phyloP scores from a whole-genome alignment of 2,329 filamentous ascomycete genomes.

The Diaporthe batatas region DNA sequence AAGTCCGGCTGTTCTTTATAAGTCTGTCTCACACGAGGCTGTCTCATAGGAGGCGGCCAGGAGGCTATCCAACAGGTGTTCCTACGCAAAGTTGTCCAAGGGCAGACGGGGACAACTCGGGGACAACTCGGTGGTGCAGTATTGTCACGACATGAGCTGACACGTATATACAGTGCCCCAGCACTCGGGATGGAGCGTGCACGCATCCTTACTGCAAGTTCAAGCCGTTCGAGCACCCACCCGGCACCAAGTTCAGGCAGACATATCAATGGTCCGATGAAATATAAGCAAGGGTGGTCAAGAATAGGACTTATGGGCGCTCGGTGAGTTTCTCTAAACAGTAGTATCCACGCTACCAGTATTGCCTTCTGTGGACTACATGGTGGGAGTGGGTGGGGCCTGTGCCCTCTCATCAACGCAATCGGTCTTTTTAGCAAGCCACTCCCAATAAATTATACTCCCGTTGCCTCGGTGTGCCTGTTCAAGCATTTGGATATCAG shows the following conservation, averaged over 20 bases:
- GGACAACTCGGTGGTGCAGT: background rate
- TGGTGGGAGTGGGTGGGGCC: background rate
- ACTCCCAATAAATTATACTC: background rate
- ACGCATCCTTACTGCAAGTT: constrained; percentile 70
- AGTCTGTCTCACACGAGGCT: too few species aligned
- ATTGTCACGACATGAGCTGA: constrained; percentile 1
- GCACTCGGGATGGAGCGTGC: constrained; percentile 64
- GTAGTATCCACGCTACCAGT: background rate
- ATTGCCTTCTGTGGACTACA: too few species aligned
- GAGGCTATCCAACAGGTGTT: too few species aligned
- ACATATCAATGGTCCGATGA: constrained; percentile 42
- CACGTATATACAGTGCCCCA: constrained; percentile 61
- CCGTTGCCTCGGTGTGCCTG: background rate
- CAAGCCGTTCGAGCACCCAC: constrained; percentile 65
- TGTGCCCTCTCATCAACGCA: background rate
- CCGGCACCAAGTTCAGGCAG: constrained; percentile 64
- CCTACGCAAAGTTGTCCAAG: too few species aligned
- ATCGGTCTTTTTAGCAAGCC: background rate
- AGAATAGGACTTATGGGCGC: background rate
- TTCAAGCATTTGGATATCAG: background rate
- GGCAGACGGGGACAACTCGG: too few species aligned
- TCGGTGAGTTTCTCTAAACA: background rate
- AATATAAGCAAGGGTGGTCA: constrained; percentile 3
- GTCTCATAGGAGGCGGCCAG: too few species aligned
- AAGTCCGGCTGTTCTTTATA: constrained; percentile 48